phyloP scores from a whole-genome alignment of 768 basidiomycete species.

The Tricholoma matsutake region DNA sequence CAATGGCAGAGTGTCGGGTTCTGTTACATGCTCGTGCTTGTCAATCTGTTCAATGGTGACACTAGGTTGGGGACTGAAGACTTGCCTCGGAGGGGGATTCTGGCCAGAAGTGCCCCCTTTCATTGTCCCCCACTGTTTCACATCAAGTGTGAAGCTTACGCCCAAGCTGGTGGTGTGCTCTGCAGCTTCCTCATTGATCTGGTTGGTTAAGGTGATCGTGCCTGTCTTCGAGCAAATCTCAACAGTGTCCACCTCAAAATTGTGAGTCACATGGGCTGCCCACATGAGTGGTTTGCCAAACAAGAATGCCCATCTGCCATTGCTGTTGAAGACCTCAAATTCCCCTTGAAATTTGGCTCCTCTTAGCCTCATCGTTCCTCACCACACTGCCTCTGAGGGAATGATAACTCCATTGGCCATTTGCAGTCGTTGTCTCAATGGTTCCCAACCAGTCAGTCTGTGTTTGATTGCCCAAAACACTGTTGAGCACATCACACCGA shows the following conservation, averaged over 20 bases:
- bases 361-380: conserved; percentile 2
- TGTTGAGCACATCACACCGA: conserved; percentile 16
- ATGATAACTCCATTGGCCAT: conserved; percentile 25
- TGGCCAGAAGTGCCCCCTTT: conserved; percentile 1
- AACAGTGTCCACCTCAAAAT: conserved; percentile 18
- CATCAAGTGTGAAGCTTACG: neutral
- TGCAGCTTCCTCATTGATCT: neutral
- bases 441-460: conserved; percentile 4
- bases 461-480: conserved; percentile 13
- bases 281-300: conserved; percentile 28
- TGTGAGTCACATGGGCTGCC: conserved; percentile 20
- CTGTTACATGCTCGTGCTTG: conserved; percentile 16
- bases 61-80: neutral
- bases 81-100: conserved; percentile 2
- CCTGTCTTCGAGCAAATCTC: neutral
- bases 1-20: neutral
- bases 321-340: conserved; percentile 25
- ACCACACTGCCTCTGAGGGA: conserved; percentile 7
- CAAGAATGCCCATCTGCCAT: conserved; percentile 23
- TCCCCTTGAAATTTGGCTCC: conserved; percentile 1
- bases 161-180: neutral
- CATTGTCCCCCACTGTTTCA: neutral
- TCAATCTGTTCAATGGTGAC: conserved; percentile 20
- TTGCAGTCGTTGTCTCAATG: conserved; percentile 8
- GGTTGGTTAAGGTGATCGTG: neutral